Percentiles rank a stretch among this genome's conserved stretches.
These are phyloP conservation scores for Xanthoceras sorbifolium DNA, from an alignment of 345 rosid species.

Conservation along the genomic window DNA sequence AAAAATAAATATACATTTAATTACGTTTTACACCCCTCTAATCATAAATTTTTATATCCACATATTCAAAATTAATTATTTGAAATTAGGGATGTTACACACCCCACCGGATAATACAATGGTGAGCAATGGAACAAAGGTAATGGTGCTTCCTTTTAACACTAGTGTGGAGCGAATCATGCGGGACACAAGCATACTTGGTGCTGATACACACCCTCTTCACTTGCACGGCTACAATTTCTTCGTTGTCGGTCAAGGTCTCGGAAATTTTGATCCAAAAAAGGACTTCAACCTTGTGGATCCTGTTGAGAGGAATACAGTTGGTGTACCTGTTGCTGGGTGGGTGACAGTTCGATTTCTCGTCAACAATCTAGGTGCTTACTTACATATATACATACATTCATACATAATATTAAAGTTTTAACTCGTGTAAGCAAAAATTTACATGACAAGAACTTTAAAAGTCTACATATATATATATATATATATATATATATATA, in stretches of 20 bases:
- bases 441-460: no score
- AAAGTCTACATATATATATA: no score
- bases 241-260: conserved; percentile 68
- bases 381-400: no score
- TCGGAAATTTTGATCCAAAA: conserved; percentile 51
- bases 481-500: no score
- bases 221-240: conserved; percentile 26
- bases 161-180: conserved; percentile 62
- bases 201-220: conserved; percentile 75
- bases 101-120: conserved; percentile 54
- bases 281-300: conserved; percentile 62
- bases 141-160: conserved; percentile 58
- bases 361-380: conserved; percentile 68
- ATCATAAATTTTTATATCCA: no score
- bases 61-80: no score
- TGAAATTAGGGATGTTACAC: no score
- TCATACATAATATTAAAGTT: no score
- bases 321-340: conserved; percentile 63
- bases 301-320: conserved; percentile 58
- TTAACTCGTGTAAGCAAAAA: no score
- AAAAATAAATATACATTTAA: no score
- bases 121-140: conserved; percentile 58
- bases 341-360: conserved; percentile 71
- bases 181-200: conserved; percentile 75
- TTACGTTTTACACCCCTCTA: no score